Conservation (phyloP, 176 grass and related monocot species). For the Chloris gayana region DNA sequence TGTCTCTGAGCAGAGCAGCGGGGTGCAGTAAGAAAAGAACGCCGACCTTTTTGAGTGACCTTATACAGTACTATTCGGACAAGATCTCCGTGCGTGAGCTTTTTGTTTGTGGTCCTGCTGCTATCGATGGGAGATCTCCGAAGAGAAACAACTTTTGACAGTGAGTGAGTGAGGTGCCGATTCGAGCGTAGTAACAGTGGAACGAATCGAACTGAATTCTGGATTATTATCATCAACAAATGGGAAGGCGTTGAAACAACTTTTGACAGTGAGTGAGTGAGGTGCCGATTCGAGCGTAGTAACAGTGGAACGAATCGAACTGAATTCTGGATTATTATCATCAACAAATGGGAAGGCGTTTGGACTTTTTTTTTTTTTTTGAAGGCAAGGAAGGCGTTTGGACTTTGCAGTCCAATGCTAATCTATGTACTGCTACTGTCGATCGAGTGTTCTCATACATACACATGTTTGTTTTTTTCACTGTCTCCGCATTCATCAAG, state of each 20-base stretch:
- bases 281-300: no score
- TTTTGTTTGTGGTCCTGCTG: not conserved
- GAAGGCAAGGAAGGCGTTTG: no score
- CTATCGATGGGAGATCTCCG: not conserved
- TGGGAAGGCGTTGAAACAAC: not conserved
- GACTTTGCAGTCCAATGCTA: slow-evolving; percentile 37
- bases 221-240: slow-evolving; percentile 38
- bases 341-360: not conserved
- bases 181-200: not conserved
- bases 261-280: no score
- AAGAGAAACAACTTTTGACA: no score
- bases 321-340: slow-evolving; percentile 39
- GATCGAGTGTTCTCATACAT: slow-evolving; percentile 30
- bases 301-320: slow-evolving; percentile 26
- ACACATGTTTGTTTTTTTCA: slow-evolving; percentile 19
- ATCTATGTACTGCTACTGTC: slow-evolving; percentile 49
- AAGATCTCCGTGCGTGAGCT: not conserved
- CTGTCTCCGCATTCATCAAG: no score
- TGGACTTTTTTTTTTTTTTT: no score
- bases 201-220: slow-evolving; percentile 43
- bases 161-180: no score
- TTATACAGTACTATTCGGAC: not conserved
- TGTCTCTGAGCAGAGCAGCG: not conserved
- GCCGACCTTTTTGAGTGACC: not conserved
- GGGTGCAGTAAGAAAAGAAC: not conserved